phyloP scores from a whole-genome alignment of 2,329 filamentous ascomycete genomes.

The Calonectria pseudoturangicola region DNA sequence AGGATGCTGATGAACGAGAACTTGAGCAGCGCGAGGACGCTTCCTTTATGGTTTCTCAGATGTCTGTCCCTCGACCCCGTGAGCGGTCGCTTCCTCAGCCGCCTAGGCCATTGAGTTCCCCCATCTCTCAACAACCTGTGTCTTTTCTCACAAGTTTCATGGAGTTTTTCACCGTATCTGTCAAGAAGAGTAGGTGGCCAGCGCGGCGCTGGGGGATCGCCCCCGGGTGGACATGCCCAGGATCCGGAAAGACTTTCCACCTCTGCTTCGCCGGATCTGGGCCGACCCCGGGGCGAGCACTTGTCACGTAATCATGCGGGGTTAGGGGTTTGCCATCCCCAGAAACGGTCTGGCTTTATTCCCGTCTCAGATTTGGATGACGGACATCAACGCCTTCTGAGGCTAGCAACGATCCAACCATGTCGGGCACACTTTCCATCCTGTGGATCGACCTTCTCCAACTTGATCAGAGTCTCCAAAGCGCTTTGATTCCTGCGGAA shows the following conservation, averaged over 20 bases:
- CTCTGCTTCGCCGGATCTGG: background rate
- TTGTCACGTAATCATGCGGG: conserved; percentile 16
- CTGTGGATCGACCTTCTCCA: conserved; percentile 33
- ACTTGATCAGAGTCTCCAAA: conserved; percentile 17
- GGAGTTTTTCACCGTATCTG: conserved; percentile 22
- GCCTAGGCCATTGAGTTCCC: conserved; percentile 15
- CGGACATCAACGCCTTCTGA: background rate
- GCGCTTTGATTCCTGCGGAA: background rate
- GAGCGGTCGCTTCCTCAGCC: background rate
- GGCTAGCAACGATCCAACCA: conserved; percentile 3
- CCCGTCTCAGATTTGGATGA: background rate
- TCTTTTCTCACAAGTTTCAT: background rate
- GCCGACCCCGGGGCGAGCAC: background rate
- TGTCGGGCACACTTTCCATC: conserved; percentile 33
- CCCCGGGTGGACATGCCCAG: conserved; percentile 25
- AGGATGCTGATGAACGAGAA: background rate
- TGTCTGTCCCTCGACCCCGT: background rate
- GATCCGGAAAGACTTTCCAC: conserved; percentile 33
- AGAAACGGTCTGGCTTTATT: conserved; percentile 1
- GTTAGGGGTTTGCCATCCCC: conserved; percentile 1
- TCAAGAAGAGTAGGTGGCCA: conserved; percentile 10
- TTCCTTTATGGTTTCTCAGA: conserved; percentile 36
- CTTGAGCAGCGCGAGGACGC: conserved; percentile 17
- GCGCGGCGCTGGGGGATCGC: conserved; percentile 2
- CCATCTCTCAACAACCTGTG: conserved; percentile 28